Conservation (phyloP, 2,329 filamentous ascomycete genomes). For the Alternaria sp. region DNA sequence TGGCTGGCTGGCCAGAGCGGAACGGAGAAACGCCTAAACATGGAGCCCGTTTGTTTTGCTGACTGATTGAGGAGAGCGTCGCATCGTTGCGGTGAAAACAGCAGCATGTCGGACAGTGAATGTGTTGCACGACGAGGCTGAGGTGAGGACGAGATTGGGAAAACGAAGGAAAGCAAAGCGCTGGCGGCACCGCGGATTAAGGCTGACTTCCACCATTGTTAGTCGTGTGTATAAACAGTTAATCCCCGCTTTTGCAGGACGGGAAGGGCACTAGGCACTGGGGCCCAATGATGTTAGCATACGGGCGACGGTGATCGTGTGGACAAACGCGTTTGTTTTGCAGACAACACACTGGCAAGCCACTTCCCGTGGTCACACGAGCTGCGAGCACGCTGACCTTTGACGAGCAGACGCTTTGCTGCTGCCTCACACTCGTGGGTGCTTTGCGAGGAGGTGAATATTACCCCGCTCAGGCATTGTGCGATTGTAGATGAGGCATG, state of each 20-base stretch:
- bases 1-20: slow-evolving; percentile 24
- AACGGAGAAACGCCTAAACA: slow-evolving; percentile 19
- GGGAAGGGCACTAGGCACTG: slow-evolving; percentile 15
- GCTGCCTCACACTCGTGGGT: background rate
- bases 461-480: slow-evolving; percentile 1
- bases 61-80: slow-evolving; percentile 14
- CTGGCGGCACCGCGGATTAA: slow-evolving; percentile 16
- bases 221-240: slow-evolving; percentile 16
- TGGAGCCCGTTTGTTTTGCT: slow-evolving; percentile 17
- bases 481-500: slow-evolving; percentile 7
- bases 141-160: slow-evolving; percentile 1
- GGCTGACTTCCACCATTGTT: slow-evolving; percentile 6
- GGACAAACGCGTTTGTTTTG: slow-evolving; percentile 18
- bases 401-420: background rate
- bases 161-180: slow-evolving; percentile 13
- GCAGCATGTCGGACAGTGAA: slow-evolving; percentile 29
- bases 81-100: slow-evolving; percentile 31
- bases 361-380: slow-evolving; percentile 14
- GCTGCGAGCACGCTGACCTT: slow-evolving; percentile 2
- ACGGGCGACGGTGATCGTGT: slow-evolving; percentile 28
- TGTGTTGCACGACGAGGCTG: background rate
- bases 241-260: slow-evolving; percentile 25
- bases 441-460: background rate
- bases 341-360: slow-evolving; percentile 17
- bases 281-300: slow-evolving; percentile 24